These are phyloP conservation scores for Venturia effusa DNA, from an alignment of 2,329 filamentous ascomycete species.

Conservation along the genomic window DNA sequence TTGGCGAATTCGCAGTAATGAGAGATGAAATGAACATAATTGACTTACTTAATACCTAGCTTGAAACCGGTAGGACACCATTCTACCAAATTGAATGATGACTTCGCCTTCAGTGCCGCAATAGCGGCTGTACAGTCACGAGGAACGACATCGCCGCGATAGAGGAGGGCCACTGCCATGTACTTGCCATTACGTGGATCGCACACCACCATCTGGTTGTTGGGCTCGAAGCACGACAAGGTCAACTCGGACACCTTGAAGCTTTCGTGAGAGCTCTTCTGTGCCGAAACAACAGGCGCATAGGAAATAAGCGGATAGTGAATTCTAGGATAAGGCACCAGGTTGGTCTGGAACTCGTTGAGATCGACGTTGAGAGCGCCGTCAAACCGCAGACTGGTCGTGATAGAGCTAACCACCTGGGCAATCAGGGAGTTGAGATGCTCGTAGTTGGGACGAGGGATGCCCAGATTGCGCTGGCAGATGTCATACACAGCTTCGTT, in stretches of 20 bases:
- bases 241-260: slow-evolving; percentile 74
- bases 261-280: slow-evolving; percentile 75
- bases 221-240: slow-evolving; percentile 66
- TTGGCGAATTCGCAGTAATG: too few species aligned
- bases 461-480: slow-evolving; percentile 60
- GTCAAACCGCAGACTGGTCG: slow-evolving; percentile 60
- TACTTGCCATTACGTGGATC: slow-evolving; percentile 66
- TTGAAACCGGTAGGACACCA: slow-evolving; percentile 70
- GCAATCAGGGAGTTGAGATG: slow-evolving; percentile 64
- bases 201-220: slow-evolving; percentile 71
- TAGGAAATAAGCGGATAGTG: slow-evolving; percentile 67
- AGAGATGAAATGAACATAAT: too few species aligned
- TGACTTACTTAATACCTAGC: slow-evolving; percentile 48
- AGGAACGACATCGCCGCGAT: slow-evolving; percentile 61
- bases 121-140: slow-evolving; percentile 59
- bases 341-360: slow-evolving; percentile 69
- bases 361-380: slow-evolving; percentile 64
- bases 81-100: slow-evolving; percentile 63
- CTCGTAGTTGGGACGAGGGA: slow-evolving; percentile 57
- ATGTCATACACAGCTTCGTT: slow-evolving; percentile 69
- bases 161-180: slow-evolving; percentile 63
- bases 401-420: slow-evolving; percentile 65
- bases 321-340: slow-evolving; percentile 63
- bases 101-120: slow-evolving; percentile 57
- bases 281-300: slow-evolving; percentile 57